Evolutionary conservation across 441 rosid genomes (phyloP).

Genomic region (Geranium incanum): DNA sequence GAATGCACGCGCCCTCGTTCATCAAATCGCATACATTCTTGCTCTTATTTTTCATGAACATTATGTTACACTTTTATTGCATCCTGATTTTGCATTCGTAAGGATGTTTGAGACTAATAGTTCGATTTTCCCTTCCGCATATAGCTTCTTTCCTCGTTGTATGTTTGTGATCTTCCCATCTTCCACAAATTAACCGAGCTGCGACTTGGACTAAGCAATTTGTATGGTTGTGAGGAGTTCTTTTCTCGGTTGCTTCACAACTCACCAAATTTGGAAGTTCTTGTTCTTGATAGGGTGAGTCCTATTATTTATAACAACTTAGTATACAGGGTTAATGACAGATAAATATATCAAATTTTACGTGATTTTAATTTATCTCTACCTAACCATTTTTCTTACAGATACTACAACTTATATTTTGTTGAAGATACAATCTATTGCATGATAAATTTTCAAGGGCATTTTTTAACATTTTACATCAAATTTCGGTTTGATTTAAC

Average conservation of each 20-base stretch:
- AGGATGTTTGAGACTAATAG: not conserved
- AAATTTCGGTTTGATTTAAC: no score
- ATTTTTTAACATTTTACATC: no score
- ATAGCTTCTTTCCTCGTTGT: not conserved
- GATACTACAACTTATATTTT: no score
- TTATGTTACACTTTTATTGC: not conserved
- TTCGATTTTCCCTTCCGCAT: not conserved
- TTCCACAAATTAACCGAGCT: not conserved
- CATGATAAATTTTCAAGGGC: no score
- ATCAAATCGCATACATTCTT: no score
- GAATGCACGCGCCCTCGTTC: no score
- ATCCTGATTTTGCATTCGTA: not conserved
- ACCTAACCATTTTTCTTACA: no score
- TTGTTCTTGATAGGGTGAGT: not conserved
- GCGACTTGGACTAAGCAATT: not conserved
- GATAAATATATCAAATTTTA: no score
- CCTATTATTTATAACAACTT: not conserved
- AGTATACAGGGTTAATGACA: no score
- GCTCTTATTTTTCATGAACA: no score
- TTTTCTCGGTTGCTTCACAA: not conserved
- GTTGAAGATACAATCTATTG: no score
- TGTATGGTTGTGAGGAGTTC: not conserved
- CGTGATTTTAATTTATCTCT: no score
- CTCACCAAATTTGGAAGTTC: constrained; percentile 1
- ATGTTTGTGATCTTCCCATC: not conserved